Base-by-base conservation (phyloP, 2,329 filamentous ascomycete species). In the Ceratocystis diversiconidia region DNA sequence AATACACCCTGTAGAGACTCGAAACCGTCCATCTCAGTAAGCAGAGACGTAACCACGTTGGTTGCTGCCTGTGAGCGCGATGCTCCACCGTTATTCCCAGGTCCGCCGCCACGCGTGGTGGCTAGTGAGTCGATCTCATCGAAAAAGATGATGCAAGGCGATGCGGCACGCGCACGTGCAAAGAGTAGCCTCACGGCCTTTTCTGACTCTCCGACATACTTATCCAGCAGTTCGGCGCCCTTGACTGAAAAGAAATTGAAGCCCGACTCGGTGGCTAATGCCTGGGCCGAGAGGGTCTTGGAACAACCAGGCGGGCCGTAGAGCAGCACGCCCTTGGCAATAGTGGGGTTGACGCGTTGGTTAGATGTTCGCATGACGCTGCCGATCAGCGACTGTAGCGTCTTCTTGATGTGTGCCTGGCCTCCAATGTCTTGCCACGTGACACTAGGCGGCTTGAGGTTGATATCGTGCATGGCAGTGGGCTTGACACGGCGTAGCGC, bases 161-260 rank as follows among this genome's bases (percentile, higher is more conserved):
- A 85, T 7, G 91, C 92, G n/a, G 87, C 86, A 52, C 88, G 82
- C 1, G 92, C 92, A 70, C 92, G 89, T 64, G 86, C 82, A 73
- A 97, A 96, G 0, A 96, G 84, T 65, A 90, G 88, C 46, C 92
- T 85, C 52, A 96, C 82, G 6, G 88, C 86, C 10, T 90, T 85
- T 76, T 97, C 92, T 1, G 91, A 92, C 74, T 97, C 92, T 68
- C 92, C 92, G 19, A 97, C 92, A 75, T 96, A 97, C 89, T 95
- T 96, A 76, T 91, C 95, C 68, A 96, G 85, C 12, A 96, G 82
- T 75, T 96, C 92, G 44, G 90, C 90, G 30, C 91, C 92, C 76
- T 96, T 96, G 69, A 97, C 89, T 7, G 91, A 88, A 72, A 96
- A 86, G 79, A 96, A 96, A 74, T 96, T 96, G 75, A 95, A 86